Conservation (phyloP, 2,329 filamentous ascomycete genomes). For the Monascus ruber region DNA sequence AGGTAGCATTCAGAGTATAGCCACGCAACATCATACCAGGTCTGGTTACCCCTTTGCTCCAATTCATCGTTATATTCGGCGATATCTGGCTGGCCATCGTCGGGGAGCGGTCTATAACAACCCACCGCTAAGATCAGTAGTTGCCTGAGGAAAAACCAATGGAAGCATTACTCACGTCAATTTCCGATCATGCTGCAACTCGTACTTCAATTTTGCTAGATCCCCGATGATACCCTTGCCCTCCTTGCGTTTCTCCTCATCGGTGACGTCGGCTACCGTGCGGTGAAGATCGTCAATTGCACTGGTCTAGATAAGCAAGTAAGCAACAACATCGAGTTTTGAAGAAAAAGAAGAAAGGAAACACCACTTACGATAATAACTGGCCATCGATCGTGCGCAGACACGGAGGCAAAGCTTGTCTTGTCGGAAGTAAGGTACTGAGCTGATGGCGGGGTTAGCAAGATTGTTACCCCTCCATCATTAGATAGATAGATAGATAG, state of each 20-base stretch:
- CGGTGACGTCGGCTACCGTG: slow-evolving; percentile 36
- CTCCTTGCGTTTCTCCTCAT: slow-evolving; percentile 54
- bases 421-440: slow-evolving; percentile 69
- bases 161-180: slow-evolving; percentile 48
- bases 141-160: not conserved
- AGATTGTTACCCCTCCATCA: not conserved
- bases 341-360: not conserved
- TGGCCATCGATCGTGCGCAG: slow-evolving; percentile 82
- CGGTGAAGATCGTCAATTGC: slow-evolving; percentile 92
- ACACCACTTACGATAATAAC: slow-evolving; percentile 62
- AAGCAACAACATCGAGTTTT: not conserved
- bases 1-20: slow-evolving; percentile 90
- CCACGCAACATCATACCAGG: slow-evolving; percentile 81
- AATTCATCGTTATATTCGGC: slow-evolving; percentile 78
- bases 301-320: slow-evolving; percentile 54
- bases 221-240: slow-evolving; percentile 77
- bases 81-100: slow-evolving; percentile 69
- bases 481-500: not conserved
- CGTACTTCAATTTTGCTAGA: slow-evolving; percentile 79
- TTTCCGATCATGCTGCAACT: slow-evolving; percentile 77
- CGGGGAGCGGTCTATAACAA: slow-evolving; percentile 50
- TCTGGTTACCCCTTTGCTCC: slow-evolving; percentile 57
- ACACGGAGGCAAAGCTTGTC: slow-evolving; percentile 76
- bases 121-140: not conserved
- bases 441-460: slow-evolving; percentile 38